These are phyloP conservation scores for Byssochlamys sp. DNA, from an alignment of 2,329 filamentous ascomycete genomes.

Conservation along the genomic window DNA sequence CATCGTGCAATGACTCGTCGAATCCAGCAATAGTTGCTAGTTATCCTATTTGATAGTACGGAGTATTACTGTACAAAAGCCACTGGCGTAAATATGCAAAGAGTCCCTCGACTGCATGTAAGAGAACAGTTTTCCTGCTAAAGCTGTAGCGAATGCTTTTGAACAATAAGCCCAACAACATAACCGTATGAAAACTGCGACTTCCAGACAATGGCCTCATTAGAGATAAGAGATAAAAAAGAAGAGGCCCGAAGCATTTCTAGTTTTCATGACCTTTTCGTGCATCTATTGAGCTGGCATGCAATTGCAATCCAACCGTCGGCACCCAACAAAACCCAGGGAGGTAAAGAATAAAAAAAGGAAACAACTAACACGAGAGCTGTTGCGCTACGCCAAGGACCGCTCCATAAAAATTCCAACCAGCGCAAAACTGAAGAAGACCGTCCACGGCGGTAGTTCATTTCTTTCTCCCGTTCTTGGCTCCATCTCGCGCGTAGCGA, in stretches of 20 bases:
- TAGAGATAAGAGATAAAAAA: not conserved
- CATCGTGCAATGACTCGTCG: not conserved
- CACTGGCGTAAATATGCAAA: not conserved
- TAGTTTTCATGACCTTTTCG: not conserved
- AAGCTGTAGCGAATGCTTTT: not conserved
- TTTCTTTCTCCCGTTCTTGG: not conserved
- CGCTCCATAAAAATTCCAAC: not conserved
- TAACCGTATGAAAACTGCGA: not conserved
- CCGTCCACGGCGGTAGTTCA: not conserved
- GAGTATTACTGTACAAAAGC: not conserved
- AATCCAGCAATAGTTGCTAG: not conserved
- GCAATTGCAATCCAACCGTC: not conserved
- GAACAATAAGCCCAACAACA: not conserved
- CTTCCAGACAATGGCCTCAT: not conserved
- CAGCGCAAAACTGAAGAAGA: not conserved
- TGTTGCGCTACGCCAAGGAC: not conserved
- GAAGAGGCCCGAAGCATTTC: not conserved
- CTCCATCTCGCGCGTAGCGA: conserved; percentile 18
- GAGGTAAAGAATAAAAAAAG: not conserved
- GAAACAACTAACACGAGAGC: not conserved
- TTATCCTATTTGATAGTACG: not conserved
- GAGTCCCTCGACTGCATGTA: not conserved
- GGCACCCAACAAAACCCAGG: not conserved
- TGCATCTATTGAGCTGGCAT: not conserved
- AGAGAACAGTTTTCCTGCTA: not conserved